phyloP scores from a whole-genome alignment of 352 stramenopile genomes.

The Globisporangium radiosum region DNA sequence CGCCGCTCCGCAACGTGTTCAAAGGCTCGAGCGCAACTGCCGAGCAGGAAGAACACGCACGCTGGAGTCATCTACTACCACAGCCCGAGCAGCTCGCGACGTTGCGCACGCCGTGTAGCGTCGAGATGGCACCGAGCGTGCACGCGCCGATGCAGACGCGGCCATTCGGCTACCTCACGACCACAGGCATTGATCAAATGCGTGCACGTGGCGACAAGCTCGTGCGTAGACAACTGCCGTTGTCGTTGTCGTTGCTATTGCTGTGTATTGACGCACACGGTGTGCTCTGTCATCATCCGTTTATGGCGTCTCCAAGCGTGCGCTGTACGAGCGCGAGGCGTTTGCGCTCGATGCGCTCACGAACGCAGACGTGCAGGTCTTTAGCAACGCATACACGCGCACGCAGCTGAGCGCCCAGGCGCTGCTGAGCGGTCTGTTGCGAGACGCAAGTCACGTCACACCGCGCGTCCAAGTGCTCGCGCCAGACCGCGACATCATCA shows the following conservation, averaged over 20 bases:
- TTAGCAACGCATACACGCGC: slow-evolving; percentile 65
- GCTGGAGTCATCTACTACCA: slow-evolving; percentile 43
- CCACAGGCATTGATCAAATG: slow-evolving; percentile 64
- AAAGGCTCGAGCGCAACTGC: slow-evolving; percentile 17
- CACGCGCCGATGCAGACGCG: slow-evolving; percentile 38
- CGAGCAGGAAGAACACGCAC: slow-evolving; percentile 31
- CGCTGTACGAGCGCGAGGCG: slow-evolving; percentile 33
- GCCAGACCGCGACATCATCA: slow-evolving; percentile 71
- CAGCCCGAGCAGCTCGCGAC: slow-evolving; percentile 22
- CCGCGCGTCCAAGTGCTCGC: slow-evolving; percentile 49
- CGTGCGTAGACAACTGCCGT: slow-evolving; percentile 15
- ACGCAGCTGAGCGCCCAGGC: slow-evolving; percentile 76
- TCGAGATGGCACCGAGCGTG: slow-evolving; percentile 12
- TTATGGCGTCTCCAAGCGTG: slow-evolving; percentile 15
- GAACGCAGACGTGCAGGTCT: slow-evolving; percentile 40
- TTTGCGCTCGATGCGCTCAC: slow-evolving; percentile 32
- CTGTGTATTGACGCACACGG: background rate
- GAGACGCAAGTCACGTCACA: slow-evolving; percentile 22
- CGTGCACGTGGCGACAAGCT: slow-evolving; percentile 35
- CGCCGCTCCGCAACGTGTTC: slow-evolving; percentile 69
- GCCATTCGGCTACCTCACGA: slow-evolving; percentile 67
- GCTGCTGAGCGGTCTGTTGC: slow-evolving; percentile 44
- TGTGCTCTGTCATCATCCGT: background rate
- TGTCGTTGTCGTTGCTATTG: too few relatives aligned
- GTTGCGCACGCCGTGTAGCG: slow-evolving; percentile 26